Base-by-base conservation (phyloP, 768 basidiomycete species). In the Multifurca ochricompacta region DNA sequence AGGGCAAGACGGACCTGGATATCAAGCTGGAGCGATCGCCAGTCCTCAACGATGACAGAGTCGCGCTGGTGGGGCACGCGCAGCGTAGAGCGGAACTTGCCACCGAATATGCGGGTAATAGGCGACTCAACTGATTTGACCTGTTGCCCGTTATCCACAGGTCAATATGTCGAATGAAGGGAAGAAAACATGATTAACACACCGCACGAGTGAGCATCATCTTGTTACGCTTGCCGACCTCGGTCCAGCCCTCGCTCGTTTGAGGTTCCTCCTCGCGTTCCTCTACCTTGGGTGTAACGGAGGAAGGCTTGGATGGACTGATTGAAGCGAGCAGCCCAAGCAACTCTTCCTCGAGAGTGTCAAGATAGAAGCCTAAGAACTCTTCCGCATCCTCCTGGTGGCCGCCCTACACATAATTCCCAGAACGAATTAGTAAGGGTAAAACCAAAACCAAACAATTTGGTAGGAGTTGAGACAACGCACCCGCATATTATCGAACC, bases 361-460 rank as follows among this genome's bases (percentile, higher is more conserved):
- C 92, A 23, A 97, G 75, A 71, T 91, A 95, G 71, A 96, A 97
- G 3, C 95, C 95, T n/a, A 98, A 74, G 68, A 96, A 98, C 69
- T 99, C 95, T 68, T 99, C 94, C 9, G 94, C 95, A 54, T 99
- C 95, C 67, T 99, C 95, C 71, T 99, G 95, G 54, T 92, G 89
- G 0, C 93, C 93, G 34, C 89, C 82, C 80, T 91, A 60, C 5
- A 28, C 28, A 28, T 43, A 5, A 30, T 59, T 51, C 34, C 63
- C 48, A 30, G 53, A 31, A 23, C 21, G 11, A 23, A 32, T 50
- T 6, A 45, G 42, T 9, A 43, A 51, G 2, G 23, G 3, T 23
- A 7, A 8, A 16, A n/a, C 28, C n/a, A n/a, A n/a, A n/a, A 25
- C 3, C 13, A 42, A 0, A 9, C 3, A 16, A 41, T 6, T 6